Evolutionary conservation across 2,329 filamentous ascomycete genomes (phyloP), one percentile per base, ranked within the genome.

Genomic region (Drechslerella coelobrocha): DNA sequence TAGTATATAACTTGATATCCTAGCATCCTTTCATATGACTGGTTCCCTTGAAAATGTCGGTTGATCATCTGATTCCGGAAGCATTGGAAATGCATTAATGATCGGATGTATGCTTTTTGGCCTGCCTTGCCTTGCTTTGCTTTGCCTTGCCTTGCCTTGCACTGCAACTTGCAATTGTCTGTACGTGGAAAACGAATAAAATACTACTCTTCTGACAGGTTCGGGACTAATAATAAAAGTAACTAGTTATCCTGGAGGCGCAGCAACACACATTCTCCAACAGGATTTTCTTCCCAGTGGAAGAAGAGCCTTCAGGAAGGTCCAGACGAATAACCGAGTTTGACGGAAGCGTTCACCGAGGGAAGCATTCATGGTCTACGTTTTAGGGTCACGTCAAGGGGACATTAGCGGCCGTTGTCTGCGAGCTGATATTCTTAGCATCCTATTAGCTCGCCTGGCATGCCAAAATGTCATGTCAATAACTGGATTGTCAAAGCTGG

Each of bases 261-360:
- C 39, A 71, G 66, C 66, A 71, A 71, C 65, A 63, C 66, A 63
- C 57, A 62, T 69, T 69, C 65, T 71, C 59, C 66, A 71, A 71
- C 66, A 71, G 66, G 51, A 48, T 68, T 54, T 61, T 53, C 39
- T 39, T 59, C 39, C 27, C 41, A 53, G 21, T 41, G n/a, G 34
- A 10, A 14, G 41, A 17, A 21, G 48, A 43, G 43, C 27, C 21
- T 71, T 60, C 27, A 48, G 66, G 66, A 63, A 71, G 59, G 66
- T 71, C 53, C 59, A 71, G 50, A 63, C 66, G 66, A 71, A 37
- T 45, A 59, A 34, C 51, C 65, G 60, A 69, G 41, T 45, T 2
- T 7, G 21, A 17, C 52, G 57, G 65, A 56, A 69, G 57, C 50
- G 53, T 69, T 57, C 56, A 41, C 50, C 63, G 63, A 68, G 48